These are phyloP conservation scores for Metschnikowia proteae DNA, from an alignment of 805 yeast species.

Conservation along the genomic window DNA sequence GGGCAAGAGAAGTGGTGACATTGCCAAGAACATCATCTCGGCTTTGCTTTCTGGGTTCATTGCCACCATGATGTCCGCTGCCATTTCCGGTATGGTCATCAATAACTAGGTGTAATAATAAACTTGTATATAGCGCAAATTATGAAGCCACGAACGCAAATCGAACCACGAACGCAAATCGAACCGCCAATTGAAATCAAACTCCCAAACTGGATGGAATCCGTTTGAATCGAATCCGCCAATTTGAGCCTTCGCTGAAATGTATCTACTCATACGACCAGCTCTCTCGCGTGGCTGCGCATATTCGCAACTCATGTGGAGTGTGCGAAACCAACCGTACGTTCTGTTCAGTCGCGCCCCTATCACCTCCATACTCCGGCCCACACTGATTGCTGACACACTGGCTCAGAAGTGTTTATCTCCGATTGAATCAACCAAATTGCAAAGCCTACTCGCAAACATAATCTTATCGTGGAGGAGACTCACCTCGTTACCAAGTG, in stretches of 20 bases:
- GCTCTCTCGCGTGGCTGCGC: too few species aligned
- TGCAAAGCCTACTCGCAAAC: background rate
- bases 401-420: background rate
- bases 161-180: background rate
- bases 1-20: slow-evolving; percentile 42
- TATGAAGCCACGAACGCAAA: background rate
- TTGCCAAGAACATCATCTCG: slow-evolving; percentile 44
- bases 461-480: background rate
- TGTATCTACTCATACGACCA: too few species aligned
- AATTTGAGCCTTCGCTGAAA: too few species aligned
- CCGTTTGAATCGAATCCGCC: too few species aligned
- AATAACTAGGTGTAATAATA: slow-evolving; percentile 35
- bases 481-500: background rate
- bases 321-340: background rate
- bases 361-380: background rate
- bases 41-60: slow-evolving; percentile 52
- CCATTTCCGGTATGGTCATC: slow-evolving; percentile 61
- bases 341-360: background rate
- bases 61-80: slow-evolving; percentile 53
- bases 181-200: background rate
- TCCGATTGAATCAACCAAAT: background rate
- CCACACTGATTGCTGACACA: background rate
- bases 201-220: too few species aligned
- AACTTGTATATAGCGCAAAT: background rate
- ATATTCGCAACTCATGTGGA: background rate